A percentile compares a stretch with the other conserved stretches of the same genome.
phyloP scores from a whole-genome alignment of 1,284 basidiomycete species.

The Ustilago esculenta region DNA sequence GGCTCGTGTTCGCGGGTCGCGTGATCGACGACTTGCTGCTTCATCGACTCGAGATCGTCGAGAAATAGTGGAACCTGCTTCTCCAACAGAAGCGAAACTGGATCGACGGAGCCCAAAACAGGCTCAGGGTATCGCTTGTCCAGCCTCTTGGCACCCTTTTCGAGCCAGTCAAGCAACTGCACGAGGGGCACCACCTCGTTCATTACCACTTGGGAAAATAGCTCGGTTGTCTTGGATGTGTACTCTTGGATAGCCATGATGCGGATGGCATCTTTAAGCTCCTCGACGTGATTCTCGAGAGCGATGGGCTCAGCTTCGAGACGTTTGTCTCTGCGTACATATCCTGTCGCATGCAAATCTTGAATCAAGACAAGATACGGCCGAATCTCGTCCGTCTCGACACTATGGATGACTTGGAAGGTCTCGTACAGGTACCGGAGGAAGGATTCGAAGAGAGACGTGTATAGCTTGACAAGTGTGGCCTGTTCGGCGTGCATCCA shows the following conservation, averaged over 20 bases:
- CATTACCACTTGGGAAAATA: slow-evolving; percentile 74
- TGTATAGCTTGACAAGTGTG: slow-evolving; percentile 60
- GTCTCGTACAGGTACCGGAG: slow-evolving; percentile 84
- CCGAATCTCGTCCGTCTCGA: slow-evolving; percentile 53
- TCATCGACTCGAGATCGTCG: slow-evolving; percentile 73
- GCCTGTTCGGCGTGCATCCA: slow-evolving; percentile 86
- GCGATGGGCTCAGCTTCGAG: slow-evolving; percentile 46
- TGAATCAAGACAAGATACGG: slow-evolving; percentile 52
- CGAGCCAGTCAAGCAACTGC: slow-evolving; percentile 85
- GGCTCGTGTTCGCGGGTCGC: slow-evolving; percentile 51
- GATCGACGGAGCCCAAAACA: slow-evolving; percentile 71
- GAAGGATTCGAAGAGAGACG: slow-evolving; percentile 81
- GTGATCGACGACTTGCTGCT: slow-evolving; percentile 57
- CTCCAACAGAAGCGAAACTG: slow-evolving; percentile 78
- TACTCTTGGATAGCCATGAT: slow-evolving; percentile 74
- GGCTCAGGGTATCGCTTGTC: slow-evolving; percentile 87
- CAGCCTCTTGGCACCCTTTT: slow-evolving; percentile 81
- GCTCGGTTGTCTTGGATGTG: slow-evolving; percentile 73
- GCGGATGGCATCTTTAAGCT: slow-evolving; percentile 71
- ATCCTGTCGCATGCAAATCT: slow-evolving; percentile 64
- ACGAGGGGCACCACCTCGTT: slow-evolving; percentile 79
- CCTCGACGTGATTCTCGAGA: slow-evolving; percentile 62
- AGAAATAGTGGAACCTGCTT: slow-evolving; percentile 80
- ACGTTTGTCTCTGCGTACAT: slow-evolving; percentile 55
- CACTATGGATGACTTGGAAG: slow-evolving; percentile 73